Evolutionary conservation across 345 rosid genomes (phyloP), one percentile per base, ranked within the genome.

Genomic region (Bretschneidera sinensis): DNA sequence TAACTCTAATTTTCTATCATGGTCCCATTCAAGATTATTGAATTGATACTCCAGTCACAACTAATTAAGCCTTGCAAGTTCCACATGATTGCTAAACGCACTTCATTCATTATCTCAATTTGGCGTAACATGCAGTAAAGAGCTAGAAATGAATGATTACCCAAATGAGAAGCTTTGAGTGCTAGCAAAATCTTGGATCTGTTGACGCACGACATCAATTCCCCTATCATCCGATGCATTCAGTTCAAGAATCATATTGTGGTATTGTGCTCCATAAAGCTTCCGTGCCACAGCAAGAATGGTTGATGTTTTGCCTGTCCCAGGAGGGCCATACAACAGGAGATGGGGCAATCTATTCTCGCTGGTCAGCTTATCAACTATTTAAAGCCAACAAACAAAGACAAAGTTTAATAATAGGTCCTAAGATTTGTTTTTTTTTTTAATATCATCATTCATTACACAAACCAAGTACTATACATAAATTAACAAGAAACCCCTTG

Each of bases 191-290:
- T 94, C 91, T 59, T 88, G 97, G 62, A 94, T 90, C 85, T 90
- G 96, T 79, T 86, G 84, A 61, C 99, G 81, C 6, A 94, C 99
- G 39, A 94, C 87, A 22, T 90, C 97, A 52, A 94, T 94, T 18
- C 99, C 99, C 67, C 99, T 83, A 52, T 94, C 99, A 52, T 94
- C 97, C 0, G 99, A 94, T 0, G 99, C 99, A 61, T 94, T 94
- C 54, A 94, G 75, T 83, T 94, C 99, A 68, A 94, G 77, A 55
- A 94, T 94, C 99, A 94, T 94, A 48, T 86, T 90, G 53, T 85
- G 92, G 67, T 80, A 94, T 69, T 84, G 86, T 6, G 85, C 73
- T 28, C 99, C 99, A 20, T 90, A 94, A 16, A 94, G 95, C 74
- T 94, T 94, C 33, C 97, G 81, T 1, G 99, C 92, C 62, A 94